Evolutionary conservation across 257 asterid species (phyloP).

Genomic region (Solanum sparsipilum): DNA sequence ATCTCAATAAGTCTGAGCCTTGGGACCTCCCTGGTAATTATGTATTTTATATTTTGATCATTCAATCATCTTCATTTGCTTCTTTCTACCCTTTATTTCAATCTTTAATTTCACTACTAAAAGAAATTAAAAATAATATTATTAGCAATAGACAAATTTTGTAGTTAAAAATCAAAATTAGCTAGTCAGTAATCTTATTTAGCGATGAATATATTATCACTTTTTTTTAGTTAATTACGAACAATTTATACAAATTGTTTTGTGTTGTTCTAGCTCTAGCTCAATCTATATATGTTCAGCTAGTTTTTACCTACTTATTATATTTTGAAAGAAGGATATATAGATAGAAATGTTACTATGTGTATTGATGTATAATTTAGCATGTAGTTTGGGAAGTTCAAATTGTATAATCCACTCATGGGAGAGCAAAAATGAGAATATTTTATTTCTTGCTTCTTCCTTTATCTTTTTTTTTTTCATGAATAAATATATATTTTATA

Average conservation of each 20-base stretch:
- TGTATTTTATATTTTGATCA: background rate
- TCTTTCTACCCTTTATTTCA: background rate
- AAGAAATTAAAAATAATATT: too few relatives aligned
- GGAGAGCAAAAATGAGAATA: background rate
- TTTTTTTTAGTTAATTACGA: background rate
- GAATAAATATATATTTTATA: background rate
- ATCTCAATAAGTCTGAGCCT: slow-evolving; percentile 73
- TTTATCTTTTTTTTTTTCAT: background rate
- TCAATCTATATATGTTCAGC: background rate
- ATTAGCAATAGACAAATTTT: background rate
- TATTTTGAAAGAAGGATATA: too few relatives aligned
- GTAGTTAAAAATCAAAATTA: background rate
- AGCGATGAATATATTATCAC: background rate
- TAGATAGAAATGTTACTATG: background rate
- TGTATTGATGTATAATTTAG: background rate
- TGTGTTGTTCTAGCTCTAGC: background rate
- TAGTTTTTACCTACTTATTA: background rate
- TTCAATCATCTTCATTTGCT: background rate
- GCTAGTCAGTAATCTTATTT: background rate
- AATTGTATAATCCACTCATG: background rate
- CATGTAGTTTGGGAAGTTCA: background rate
- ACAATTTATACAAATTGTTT: background rate
- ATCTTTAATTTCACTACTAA: background rate
- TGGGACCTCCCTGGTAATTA: slow-evolving; percentile 90
- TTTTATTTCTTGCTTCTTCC: background rate